Evolutionary conservation across 1,284 basidiomycete genomes (phyloP), one percentile per base, ranked within the genome.

Genomic region (Heterobasidion irregulare): DNA sequence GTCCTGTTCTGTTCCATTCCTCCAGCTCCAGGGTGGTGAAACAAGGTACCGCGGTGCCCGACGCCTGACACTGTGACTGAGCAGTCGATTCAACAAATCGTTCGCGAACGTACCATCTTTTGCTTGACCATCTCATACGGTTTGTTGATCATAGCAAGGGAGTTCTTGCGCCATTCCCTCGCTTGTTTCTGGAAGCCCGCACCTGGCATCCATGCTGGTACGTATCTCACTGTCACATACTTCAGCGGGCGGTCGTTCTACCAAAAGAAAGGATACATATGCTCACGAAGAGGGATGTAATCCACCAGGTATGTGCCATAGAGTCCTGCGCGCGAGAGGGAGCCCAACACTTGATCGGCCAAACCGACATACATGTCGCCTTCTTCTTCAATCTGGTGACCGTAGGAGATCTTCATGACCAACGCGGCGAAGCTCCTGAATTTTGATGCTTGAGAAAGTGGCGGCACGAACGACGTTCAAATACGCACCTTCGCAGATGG

Each of bases 101-200:
- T 19, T 48, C 33, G 8, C 6, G 19, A 53, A 8, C 18, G n/a
- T 41, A 46, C 52, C 43, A 53, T 53, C 26, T 46, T 16, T 15
- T n/a, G 9, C n/a, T 45, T 44, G 15, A 53, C 52, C 36, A 43
- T 43, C 7, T 19, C 10, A 32, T 45, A 33, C 13, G 43, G 52
- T 6, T 41, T 26, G 12, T 60, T 44, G 10, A 51, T 56, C 48
- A 56, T 54, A 59, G 44, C 36, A 16, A 48, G 34, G 4, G 55
- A 8, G 36, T 38, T 18, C 34, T 57, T 54, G 49, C 60, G 60
- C 64, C 68, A 67, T 47, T 59, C 70, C 63, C 65, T 70, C 0
- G 71, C 78, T 48, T 75, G 74, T 18, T 72, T 71, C n/a, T 71
- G 62, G 71, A 78, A 77, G 0, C 64, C 65, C 0, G 72, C 68